Conservation (phyloP, 2,329 filamentous ascomycete genomes). For the Neophaeococcomyces aloes region DNA sequence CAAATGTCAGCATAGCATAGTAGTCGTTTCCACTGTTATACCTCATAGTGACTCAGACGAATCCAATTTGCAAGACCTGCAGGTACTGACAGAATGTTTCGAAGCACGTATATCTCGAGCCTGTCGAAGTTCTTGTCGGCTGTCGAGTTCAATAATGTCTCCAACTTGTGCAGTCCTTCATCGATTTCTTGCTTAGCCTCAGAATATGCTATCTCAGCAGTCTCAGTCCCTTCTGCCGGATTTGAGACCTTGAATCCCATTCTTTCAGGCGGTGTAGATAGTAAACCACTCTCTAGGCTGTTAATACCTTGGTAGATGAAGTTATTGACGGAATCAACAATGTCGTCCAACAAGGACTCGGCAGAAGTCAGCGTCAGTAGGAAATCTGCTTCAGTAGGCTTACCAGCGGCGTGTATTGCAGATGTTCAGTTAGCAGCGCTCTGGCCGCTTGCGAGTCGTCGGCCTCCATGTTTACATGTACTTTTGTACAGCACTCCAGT, state of each 20-base stretch:
- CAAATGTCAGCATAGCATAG: neutral
- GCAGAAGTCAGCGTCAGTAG: conserved; percentile 11
- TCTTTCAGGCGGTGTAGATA: conserved; percentile 59
- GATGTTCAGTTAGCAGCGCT: conserved; percentile 81
- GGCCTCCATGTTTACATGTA: conserved; percentile 10
- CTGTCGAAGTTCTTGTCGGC: conserved; percentile 80
- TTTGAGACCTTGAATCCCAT: conserved; percentile 63
- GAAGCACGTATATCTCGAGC: conserved; percentile 79
- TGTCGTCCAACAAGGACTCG: conserved; percentile 89
- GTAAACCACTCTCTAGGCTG: conserved; percentile 72
- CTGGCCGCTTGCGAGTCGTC: conserved; percentile 28
- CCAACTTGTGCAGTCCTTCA: conserved; percentile 72
- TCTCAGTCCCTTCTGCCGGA: conserved; percentile 29
- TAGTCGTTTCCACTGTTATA: conserved; percentile 23
- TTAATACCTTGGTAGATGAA: conserved; percentile 82
- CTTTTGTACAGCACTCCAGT: neutral
- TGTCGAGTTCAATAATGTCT: conserved; percentile 68
- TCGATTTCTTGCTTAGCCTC: conserved; percentile 65
- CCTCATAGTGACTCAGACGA: conserved; percentile 74
- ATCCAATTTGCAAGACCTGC: conserved; percentile 68
- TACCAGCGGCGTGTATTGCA: conserved; percentile 87
- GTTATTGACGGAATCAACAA: conserved; percentile 93
- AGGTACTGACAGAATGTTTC: conserved; percentile 68
- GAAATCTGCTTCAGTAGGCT: conserved; percentile 27
- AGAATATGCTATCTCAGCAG: conserved; percentile 36